Conservation (phyloP, 495 filamentous ascomycete genomes). For the Pseudomonodictys pantanalensis region DNA sequence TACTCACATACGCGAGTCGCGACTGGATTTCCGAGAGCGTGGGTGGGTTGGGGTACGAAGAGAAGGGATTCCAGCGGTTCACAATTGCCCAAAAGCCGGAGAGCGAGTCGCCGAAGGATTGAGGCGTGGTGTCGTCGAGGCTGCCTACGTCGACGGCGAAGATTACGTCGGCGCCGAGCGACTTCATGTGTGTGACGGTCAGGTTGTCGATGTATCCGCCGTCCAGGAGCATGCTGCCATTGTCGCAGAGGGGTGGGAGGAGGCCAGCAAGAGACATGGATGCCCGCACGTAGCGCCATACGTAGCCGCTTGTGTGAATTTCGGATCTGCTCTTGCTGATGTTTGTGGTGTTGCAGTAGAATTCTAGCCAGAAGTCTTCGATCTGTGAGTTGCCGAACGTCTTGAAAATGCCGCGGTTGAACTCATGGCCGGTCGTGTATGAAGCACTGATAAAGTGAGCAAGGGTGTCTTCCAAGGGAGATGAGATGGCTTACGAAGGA, state of each 20-base stretch:
- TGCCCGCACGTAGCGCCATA: constrained; percentile 92
- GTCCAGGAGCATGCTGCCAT: constrained; percentile 92
- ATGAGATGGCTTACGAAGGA: constrained; percentile 54
- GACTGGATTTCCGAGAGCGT: constrained; percentile 96
- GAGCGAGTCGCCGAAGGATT: constrained; percentile 85
- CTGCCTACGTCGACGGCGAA: constrained; percentile 94
- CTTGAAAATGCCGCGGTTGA: constrained; percentile 99
- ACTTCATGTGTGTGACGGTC: constrained; percentile 95
- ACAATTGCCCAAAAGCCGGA: constrained; percentile 93
- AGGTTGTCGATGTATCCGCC: constrained; percentile 97
- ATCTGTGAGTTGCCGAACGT: constrained; percentile 95
- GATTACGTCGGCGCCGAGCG: constrained; percentile 85
- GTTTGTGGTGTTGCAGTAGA: constrained; percentile 98
- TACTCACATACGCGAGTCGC: constrained; percentile 87
- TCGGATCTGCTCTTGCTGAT: constrained; percentile 86
- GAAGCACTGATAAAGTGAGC: constrained; percentile 48
- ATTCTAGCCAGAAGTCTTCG: constrained; percentile 98
- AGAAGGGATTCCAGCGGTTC: constrained; percentile 97
- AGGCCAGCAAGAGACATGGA: constrained; percentile 95
- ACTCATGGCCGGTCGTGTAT: constrained; percentile 97
- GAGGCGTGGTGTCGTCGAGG: constrained; percentile 84
- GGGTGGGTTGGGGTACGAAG: constrained; percentile 79
- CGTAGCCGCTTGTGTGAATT: constrained; percentile 91
- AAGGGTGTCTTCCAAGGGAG: constrained; percentile 34
- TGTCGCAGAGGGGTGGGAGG: constrained; percentile 90